A percentile compares a stretch with the other conserved stretches of the same genome.
phyloP scores from a whole-genome alignment of 2,329 filamentous ascomycete genomes.

The Talaromyces albobiverticillius region DNA sequence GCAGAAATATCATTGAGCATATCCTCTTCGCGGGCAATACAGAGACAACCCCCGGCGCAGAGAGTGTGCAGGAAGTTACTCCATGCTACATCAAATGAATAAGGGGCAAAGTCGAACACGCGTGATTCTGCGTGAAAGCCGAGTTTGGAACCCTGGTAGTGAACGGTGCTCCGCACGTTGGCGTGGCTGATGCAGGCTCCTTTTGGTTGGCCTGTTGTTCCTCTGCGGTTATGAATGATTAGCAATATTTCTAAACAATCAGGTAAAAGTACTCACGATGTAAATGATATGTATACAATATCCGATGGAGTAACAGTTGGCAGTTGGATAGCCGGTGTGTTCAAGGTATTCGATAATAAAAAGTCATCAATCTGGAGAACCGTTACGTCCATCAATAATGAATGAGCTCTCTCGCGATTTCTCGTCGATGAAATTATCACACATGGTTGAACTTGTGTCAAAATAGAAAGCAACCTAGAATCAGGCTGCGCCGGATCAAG shows the following conservation, averaged over 20 bases:
- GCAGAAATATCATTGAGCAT: conserved; percentile 4
- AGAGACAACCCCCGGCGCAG: conserved; percentile 1
- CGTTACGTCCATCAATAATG: not conserved
- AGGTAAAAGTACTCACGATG: conserved; percentile 1
- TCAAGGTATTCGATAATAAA: not conserved
- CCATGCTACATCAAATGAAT: conserved; percentile 12
- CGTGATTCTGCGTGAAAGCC: conserved; percentile 1
- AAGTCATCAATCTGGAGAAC: conserved; percentile 4
- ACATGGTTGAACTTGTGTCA: not conserved
- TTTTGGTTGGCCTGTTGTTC: conserved; percentile 11
- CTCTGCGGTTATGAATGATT: not conserved
- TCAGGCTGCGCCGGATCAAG: conserved; percentile 6
- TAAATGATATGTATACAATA: conserved; percentile 9
- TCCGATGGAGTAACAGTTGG: conserved; percentile 8
- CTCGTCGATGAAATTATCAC: not conserved
- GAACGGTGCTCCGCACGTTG: conserved; percentile 4
- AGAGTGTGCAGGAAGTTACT: conserved; percentile 8
- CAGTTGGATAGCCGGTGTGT: not conserved
- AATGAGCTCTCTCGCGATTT: not conserved
- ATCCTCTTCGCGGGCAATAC: conserved; percentile 8
- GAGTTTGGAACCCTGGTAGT: conserved; percentile 3
- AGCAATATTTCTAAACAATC: not conserved
- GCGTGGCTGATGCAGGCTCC: conserved; percentile 9
- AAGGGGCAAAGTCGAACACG: conserved; percentile 11
- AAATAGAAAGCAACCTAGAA: conserved; percentile 6